Evolutionary conservation across 257 asterid genomes (phyloP).

Genomic region (Rehmannia glutinosa): DNA sequence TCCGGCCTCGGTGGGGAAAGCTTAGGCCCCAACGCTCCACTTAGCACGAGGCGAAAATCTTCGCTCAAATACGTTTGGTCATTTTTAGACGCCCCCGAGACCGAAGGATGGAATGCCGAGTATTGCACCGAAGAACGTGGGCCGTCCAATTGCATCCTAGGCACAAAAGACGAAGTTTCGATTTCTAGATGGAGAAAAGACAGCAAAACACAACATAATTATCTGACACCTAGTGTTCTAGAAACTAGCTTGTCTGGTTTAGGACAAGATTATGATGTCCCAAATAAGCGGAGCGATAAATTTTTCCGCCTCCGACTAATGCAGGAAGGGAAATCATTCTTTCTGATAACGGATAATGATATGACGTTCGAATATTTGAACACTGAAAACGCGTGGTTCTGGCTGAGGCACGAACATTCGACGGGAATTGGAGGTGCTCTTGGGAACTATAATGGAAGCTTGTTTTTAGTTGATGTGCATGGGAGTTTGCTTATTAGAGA

Average conservation of each 20-base stretch:
- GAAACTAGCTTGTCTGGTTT: slow-evolving; percentile 18
- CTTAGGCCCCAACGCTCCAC: slow-evolving; percentile 45
- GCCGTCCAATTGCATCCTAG: slow-evolving; percentile 68
- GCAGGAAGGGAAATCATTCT: slow-evolving; percentile 69
- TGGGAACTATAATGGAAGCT: slow-evolving; percentile 79
- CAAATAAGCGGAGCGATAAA: slow-evolving; percentile 17
- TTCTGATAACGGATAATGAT: slow-evolving; percentile 50
- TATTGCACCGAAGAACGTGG: slow-evolving; percentile 79
- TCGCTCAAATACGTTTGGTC: slow-evolving; percentile 70
- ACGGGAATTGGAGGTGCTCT: slow-evolving; percentile 53
- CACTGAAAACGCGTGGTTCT: slow-evolving; percentile 62
- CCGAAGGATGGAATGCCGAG: slow-evolving; percentile 93
- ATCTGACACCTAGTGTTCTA: slow-evolving; percentile 35
- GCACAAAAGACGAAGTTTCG: slow-evolving; percentile 56
- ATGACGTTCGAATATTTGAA: slow-evolving; percentile 58
- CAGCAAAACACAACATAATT: slow-evolving; percentile 40
- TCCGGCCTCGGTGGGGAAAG: slow-evolving; percentile 65
- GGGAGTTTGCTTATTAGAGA: slow-evolving; percentile 74
- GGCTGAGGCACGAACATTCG: slow-evolving; percentile 70
- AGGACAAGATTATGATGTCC: slow-evolving; percentile 20
- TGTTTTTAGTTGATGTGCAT: slow-evolving; percentile 63
- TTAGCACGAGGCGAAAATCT: slow-evolving; percentile 44
- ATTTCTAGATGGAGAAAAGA: slow-evolving; percentile 55
- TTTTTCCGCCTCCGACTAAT: slow-evolving; percentile 58
- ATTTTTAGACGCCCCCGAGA: slow-evolving; percentile 72